phyloP scores from a whole-genome alignment of 768 basidiomycete species.

The Leccinum incarnatum region DNA sequence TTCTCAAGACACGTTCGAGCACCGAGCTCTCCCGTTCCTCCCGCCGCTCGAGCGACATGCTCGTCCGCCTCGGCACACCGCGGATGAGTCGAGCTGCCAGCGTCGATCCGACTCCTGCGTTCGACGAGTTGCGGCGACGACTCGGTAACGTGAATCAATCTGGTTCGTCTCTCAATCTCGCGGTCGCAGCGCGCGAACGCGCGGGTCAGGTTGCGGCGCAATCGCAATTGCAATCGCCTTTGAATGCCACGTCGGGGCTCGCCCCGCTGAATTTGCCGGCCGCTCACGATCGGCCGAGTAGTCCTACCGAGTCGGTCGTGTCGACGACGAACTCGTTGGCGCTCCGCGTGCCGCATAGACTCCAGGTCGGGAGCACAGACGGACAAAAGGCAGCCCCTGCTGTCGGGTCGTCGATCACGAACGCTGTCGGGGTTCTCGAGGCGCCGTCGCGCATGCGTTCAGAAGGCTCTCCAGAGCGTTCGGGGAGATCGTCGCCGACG shows the following conservation, averaged over 20 bases:
- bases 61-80: conserved; percentile 50
- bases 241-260: conserved; percentile 14
- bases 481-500: conserved; percentile 76
- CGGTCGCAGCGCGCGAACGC: conserved; percentile 43
- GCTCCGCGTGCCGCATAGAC: conserved; percentile 53
- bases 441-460: conserved; percentile 64
- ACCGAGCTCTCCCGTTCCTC: conserved; percentile 41
- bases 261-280: conserved; percentile 19
- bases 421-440: conserved; percentile 80
- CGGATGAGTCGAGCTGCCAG: conserved; percentile 48
- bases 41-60: conserved; percentile 41
- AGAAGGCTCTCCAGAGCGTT: conserved; percentile 66
- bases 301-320: conserved; percentile 80
- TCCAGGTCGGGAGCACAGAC: conserved; percentile 72
- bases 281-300: conserved; percentile 56
- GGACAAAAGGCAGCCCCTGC: conserved; percentile 88
- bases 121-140: conserved; percentile 76
- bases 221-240: conserved; percentile 6
- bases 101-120: conserved; percentile 52
- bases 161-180: conserved; percentile 46
- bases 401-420: conserved; percentile 80
- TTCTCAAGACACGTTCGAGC: conserved; percentile 53
- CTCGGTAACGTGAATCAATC: conserved; percentile 67
- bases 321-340: conserved; percentile 68
- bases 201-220: conserved; percentile 29